These are phyloP conservation scores for Lachnellula suecica DNA, from an alignment of 2,329 filamentous ascomycete genomes.

Conservation along the genomic window DNA sequence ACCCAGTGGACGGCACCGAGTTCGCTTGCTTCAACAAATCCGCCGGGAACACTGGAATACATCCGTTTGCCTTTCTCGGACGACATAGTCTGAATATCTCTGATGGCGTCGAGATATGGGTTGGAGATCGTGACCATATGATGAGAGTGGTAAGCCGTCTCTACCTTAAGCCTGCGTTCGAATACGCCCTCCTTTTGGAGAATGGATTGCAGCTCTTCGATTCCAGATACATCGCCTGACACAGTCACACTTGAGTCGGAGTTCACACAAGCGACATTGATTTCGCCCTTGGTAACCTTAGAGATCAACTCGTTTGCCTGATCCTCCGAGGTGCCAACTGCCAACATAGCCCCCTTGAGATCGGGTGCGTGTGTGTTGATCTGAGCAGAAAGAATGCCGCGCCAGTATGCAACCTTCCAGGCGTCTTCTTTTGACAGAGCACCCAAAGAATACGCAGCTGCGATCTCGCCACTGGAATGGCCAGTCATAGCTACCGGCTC, in stretches of 20 bases:
- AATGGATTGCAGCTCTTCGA: slow-evolving; percentile 8
- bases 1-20: slow-evolving; percentile 40
- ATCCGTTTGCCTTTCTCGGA: not conserved
- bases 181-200: slow-evolving; percentile 34
- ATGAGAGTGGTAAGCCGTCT: slow-evolving; percentile 41
- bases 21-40: not conserved
- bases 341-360: slow-evolving; percentile 48
- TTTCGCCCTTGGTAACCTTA: not conserved
- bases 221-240: slow-evolving; percentile 30
- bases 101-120: not conserved
- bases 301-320: slow-evolving; percentile 8
- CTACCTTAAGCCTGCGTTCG: slow-evolving; percentile 34
- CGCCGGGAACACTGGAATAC: not conserved
- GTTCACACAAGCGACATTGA: slow-evolving; percentile 33
- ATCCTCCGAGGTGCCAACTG: slow-evolving; percentile 38
- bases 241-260: slow-evolving; percentile 31
- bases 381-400: slow-evolving; percentile 31
- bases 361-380: slow-evolving; percentile 6
- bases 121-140: slow-evolving; percentile 33
- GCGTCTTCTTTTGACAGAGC: slow-evolving; percentile 28
- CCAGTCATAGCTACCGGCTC: slow-evolving; percentile 38
- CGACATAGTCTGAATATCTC: not conserved
- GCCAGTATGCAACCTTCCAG: slow-evolving; percentile 44
- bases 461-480: slow-evolving; percentile 48
- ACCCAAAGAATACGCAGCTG: slow-evolving; percentile 42